phyloP scores from a whole-genome alignment of 257 asterid genomes.

The Nicotiana paniculata region DNA sequence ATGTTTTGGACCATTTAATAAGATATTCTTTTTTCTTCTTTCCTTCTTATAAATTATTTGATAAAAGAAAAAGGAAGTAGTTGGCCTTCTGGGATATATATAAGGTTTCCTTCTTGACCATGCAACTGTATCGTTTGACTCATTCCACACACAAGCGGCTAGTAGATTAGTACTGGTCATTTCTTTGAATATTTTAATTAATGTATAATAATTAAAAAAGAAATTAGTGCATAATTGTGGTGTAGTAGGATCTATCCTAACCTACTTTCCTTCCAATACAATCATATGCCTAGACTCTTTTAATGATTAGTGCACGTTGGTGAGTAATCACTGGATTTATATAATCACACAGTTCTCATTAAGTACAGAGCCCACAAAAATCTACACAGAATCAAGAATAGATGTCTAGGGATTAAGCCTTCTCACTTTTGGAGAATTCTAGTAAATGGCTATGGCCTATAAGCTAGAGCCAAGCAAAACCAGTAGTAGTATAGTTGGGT shows the following conservation, averaged over 20 bases:
- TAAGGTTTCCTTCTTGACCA: background rate
- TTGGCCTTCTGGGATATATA: background rate
- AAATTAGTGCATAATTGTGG: background rate
- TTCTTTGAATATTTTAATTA: background rate
- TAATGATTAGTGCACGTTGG: background rate
- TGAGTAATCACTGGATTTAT: background rate
- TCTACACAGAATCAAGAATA: background rate
- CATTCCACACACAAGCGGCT: background rate
- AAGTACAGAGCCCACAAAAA: background rate
- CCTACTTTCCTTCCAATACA: background rate
- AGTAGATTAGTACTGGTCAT: background rate
- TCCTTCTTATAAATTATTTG: background rate
- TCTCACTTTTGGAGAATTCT: background rate
- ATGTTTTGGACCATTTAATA: constrained; percentile 6
- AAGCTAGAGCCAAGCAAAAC: background rate
- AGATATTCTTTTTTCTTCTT: background rate
- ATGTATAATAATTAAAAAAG: background rate
- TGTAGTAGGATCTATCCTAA: background rate
- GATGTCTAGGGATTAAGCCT: background rate
- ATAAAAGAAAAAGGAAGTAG: background rate
- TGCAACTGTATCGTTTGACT: background rate
- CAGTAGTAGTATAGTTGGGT: too few relatives aligned
- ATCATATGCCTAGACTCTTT: background rate
- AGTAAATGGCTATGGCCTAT: background rate
- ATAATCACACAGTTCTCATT: background rate